Conservation (phyloP, 768 basidiomycete species). For the Pulveroboletus sp. region DNA sequence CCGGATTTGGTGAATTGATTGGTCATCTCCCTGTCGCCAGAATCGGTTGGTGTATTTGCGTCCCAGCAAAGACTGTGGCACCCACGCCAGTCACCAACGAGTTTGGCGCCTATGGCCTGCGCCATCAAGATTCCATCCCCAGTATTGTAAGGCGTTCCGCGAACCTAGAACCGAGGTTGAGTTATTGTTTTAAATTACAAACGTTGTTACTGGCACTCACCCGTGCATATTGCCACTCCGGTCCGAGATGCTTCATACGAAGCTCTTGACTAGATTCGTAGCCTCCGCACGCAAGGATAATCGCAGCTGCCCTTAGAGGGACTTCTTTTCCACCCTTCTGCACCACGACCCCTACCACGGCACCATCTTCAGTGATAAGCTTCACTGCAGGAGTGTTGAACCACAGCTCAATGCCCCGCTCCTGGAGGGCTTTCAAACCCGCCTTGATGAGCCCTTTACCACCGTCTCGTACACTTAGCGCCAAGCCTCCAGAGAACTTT, state of each 20-base stretch:
- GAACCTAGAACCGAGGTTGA: slow-evolving; percentile 40
- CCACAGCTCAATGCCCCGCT: slow-evolving; percentile 54
- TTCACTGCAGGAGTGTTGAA: slow-evolving; percentile 49
- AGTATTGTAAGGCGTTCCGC: slow-evolving; percentile 70
- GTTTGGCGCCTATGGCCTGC: slow-evolving; percentile 45
- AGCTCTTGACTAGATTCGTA: slow-evolving; percentile 58
- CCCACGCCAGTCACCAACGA: slow-evolving; percentile 66
- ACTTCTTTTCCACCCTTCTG: slow-evolving; percentile 35
- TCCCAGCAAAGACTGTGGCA: slow-evolving; percentile 77
- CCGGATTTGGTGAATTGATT: slow-evolving; percentile 76
- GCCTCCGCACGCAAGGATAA: slow-evolving; percentile 65
- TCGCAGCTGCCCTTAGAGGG: slow-evolving; percentile 39
- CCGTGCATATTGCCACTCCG: slow-evolving; percentile 55
- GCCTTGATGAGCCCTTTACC: slow-evolving; percentile 66
- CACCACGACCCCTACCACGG: slow-evolving; percentile 47
- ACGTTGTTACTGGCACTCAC: slow-evolving; percentile 35
- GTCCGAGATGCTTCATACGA: slow-evolving; percentile 54
- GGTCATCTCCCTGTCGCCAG: slow-evolving; percentile 55
- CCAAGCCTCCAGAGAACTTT: slow-evolving; percentile 72
- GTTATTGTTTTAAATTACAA: not conserved
- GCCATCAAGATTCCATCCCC: slow-evolving; percentile 64
- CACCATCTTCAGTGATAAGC: slow-evolving; percentile 33
- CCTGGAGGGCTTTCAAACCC: slow-evolving; percentile 47
- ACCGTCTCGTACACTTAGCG: slow-evolving; percentile 57
- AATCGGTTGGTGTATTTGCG: slow-evolving; percentile 49